A percentile compares a stretch with the other conserved stretches of the same genome.
Evolutionary conservation across 495 filamentous ascomycete species (phyloP).

Genomic region (Aspergillus campestris): DNA sequence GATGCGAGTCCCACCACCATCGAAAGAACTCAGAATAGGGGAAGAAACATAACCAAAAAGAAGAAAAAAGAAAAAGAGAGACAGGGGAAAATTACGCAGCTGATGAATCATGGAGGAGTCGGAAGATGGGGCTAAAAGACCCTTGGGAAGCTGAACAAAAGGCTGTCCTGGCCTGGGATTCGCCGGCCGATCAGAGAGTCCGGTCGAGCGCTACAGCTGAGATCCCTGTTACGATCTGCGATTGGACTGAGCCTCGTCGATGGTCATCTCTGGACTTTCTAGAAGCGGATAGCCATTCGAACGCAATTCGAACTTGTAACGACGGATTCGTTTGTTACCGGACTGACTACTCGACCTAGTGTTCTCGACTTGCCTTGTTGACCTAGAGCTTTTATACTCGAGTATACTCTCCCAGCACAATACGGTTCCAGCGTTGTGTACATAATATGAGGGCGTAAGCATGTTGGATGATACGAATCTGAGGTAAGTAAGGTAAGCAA

Average conservation of each 20-base stretch:
- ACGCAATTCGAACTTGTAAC: background rate
- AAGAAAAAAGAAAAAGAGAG: background rate
- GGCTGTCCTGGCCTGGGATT: constrained; percentile 21
- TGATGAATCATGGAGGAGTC: constrained; percentile 13
- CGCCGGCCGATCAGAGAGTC: constrained; percentile 19
- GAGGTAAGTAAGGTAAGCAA: no score
- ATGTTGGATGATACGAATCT: no score
- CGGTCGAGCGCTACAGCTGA: constrained; percentile 20
- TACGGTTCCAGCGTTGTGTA: no score
- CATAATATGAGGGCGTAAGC: no score
- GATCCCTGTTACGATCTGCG: constrained; percentile 26
- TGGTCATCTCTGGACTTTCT: constrained; percentile 20
- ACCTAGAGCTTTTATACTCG: no score
- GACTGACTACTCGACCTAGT: constrained; percentile 2
- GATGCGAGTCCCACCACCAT: no score
- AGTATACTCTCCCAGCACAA: no score
- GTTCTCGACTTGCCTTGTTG: no score
- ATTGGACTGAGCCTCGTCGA: constrained; percentile 27
- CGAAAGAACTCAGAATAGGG: background rate
- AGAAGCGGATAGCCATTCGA: constrained; percentile 12
- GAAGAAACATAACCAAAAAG: background rate
- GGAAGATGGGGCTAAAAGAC: constrained; percentile 16
- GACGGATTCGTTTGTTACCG: constrained; percentile 8
- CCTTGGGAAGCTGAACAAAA: constrained; percentile 13
- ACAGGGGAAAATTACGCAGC: constrained; percentile 9